Evolutionary conservation across 768 basidiomycete genomes (phyloP).

Genomic region (Stropharia rugosoannulata): DNA sequence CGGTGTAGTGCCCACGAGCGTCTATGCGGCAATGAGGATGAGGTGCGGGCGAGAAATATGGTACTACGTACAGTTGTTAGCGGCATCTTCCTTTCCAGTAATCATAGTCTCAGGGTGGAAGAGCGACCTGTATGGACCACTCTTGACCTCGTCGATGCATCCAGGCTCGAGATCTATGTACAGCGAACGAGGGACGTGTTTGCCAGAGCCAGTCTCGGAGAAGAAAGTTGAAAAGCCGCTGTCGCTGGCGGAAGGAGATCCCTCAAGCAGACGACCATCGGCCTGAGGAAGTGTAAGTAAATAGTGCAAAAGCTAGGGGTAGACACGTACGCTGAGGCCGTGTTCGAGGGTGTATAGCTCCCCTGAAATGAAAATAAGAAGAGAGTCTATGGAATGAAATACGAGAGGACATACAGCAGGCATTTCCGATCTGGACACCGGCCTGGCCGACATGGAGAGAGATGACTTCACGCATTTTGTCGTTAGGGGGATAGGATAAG

Average conservation of each 20-base stretch:
- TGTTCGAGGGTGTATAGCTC: conserved; percentile 99
- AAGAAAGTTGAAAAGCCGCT: conserved; percentile 98
- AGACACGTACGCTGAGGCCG: conserved; percentile 79
- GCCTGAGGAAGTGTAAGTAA: conserved; percentile 50
- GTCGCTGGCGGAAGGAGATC: conserved; percentile 67
- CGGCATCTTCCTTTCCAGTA: conserved; percentile 98
- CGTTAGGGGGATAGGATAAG: conserved; percentile 8
- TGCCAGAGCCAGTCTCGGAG: conserved; percentile 90
- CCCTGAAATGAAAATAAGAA: conserved; percentile 48
- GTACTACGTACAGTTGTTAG: conserved; percentile 88
- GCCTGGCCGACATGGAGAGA: conserved; percentile 97
- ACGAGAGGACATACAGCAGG: conserved; percentile 73
- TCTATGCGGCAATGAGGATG: conserved; percentile 45
- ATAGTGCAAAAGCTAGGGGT: conserved; percentile 1
- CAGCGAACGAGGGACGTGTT: conserved; percentile 94
- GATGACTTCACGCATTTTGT: conserved; percentile 87
- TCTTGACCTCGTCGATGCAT: conserved; percentile 93
- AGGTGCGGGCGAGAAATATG: neutral
- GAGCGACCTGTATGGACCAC: conserved; percentile 86
- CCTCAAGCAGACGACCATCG: conserved; percentile 83
- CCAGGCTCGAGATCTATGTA: conserved; percentile 97
- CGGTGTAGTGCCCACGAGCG: conserved; percentile 97
- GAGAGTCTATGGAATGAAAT: conserved; percentile 7
- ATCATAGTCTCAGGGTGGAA: conserved; percentile 99
- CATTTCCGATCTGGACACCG: conserved; percentile 92